phyloP scores from a whole-genome alignment of 2,329 filamentous ascomycete species.

The Davidsoniella eucalypti region DNA sequence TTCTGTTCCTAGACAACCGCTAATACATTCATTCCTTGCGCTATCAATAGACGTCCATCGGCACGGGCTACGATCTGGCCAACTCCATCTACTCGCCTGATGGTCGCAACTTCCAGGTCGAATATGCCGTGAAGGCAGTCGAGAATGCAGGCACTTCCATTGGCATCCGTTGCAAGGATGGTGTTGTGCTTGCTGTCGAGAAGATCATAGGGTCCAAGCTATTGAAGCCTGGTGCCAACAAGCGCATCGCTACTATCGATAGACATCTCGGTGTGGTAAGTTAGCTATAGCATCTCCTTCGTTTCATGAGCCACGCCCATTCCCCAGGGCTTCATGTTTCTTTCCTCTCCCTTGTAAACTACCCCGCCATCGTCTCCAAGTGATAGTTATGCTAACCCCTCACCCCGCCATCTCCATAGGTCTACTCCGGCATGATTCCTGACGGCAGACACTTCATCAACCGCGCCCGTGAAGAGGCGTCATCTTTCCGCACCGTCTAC shows the following conservation, averaged over 20 bases:
- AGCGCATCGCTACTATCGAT: slow-evolving; percentile 90
- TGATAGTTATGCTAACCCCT: slow-evolving; percentile 1
- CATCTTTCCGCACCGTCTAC: slow-evolving; percentile 81
- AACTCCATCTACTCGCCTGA: slow-evolving; percentile 99
- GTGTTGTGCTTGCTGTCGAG: slow-evolving; percentile 88
- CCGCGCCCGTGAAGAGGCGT: slow-evolving; percentile 83
- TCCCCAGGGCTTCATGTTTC: neutral
- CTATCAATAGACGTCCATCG: slow-evolving; percentile 75
- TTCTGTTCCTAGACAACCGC: neutral
- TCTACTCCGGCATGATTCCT: slow-evolving; percentile 84
- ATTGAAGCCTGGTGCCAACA: slow-evolving; percentile 87
- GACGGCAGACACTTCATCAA: slow-evolving; percentile 92
- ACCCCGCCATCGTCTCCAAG: neutral
- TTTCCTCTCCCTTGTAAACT: neutral
- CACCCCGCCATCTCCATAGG: slow-evolving; percentile 33
- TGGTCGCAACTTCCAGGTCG: slow-evolving; percentile 96
- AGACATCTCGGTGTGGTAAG: slow-evolving; percentile 83
- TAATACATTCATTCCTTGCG: too few species aligned
- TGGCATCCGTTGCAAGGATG: slow-evolving; percentile 93
- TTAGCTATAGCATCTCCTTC: slow-evolving; percentile 13
- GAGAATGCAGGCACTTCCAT: slow-evolving; percentile 95
- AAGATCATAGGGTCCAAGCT: slow-evolving; percentile 94
- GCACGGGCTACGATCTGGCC: slow-evolving; percentile 96
- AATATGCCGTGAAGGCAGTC: slow-evolving; percentile 97
- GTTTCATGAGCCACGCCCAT: neutral